Base-by-base conservation (phyloP, 805 yeast genomes). In the Lipomyces mesembrius region DNA sequence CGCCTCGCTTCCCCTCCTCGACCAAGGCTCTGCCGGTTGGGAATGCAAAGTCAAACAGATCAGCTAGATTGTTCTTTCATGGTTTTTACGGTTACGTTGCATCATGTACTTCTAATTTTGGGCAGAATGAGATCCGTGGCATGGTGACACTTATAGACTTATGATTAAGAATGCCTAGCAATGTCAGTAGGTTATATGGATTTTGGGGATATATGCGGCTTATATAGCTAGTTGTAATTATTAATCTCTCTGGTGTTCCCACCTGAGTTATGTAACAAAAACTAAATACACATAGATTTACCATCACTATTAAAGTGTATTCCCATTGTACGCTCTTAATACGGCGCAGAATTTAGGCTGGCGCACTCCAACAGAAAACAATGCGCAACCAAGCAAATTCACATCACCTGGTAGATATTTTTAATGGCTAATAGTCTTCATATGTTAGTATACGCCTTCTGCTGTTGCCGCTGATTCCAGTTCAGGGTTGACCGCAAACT, bases 401-500 rank as follows among this genome's bases (percentile, higher is more conserved):
- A 0, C 22, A 17, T 43, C 2, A n/a, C 22, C 22, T 17, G 20
- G 49, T n/a, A 43, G 6, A 43, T 8, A 17, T 43, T 43, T 17
- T n/a, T 29, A 4, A 5, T 29, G 7, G 49, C 9, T 52, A 6
- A 20, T 22, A 12, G 12, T 8, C 22, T 17, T 43, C 22, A 43
- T 6, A 9, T 2, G 9, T 39, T 43, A 35, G 63, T 66, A 57
- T 49, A 67, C 12, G 66, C 57, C 51, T 65, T 64, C 74, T 91
- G 91, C 63, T 87, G 87, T 75, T 91, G 94, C 71, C 98, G 84
- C 49, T 85, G 91, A 76, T 95, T 95, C 99, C 99, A 95, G 76
- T 93, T 91, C 75, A 95, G 79, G 39, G 96, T 88, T 72, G 96
- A 81, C 76, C 93, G 85, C 59, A 92, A 91, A 75, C 92, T 84